Conservation (phyloP, 78 protist species). For the Dictyostelium firmibasis region DNA sequence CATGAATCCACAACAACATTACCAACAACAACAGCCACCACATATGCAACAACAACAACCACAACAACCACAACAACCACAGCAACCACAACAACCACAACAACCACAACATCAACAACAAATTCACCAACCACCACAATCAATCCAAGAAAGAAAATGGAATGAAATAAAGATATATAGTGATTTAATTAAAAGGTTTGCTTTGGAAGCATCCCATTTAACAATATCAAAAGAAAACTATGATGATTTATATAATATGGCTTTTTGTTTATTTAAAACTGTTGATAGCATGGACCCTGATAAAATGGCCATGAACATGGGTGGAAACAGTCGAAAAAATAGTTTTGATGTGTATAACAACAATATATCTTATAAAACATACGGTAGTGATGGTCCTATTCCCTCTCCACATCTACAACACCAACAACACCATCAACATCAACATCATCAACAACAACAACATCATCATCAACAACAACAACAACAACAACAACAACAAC, state of each 20-base stretch:
- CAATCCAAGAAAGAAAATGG: not conserved
- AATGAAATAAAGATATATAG: conserved; percentile 24
- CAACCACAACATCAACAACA: not conserved
- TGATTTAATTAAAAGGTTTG: conserved; percentile 47
- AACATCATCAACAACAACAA: not conserved
- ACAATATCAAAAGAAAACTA: conserved; percentile 48
- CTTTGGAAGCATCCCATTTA: conserved; percentile 23
- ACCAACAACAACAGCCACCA: not conserved
- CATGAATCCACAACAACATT: not conserved
- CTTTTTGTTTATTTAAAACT: conserved; percentile 30
- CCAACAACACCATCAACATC: not conserved
- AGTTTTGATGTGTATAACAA: not conserved
- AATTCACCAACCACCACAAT: not conserved
- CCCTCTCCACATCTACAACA: not conserved
- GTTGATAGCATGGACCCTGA: conserved; percentile 44
- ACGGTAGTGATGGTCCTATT: not conserved
- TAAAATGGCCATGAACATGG: not conserved
- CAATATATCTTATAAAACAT: not conserved
- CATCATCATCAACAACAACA: not conserved
- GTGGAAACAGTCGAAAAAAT: not conserved
- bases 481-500: not conserved
- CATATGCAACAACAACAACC: not conserved
- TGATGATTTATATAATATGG: conserved; percentile 58
- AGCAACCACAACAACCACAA: not conserved
- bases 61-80: not conserved